A percentile compares a stretch with the other conserved stretches of the same genome.
Evolutionary conservation across 768 basidiomycete species (phyloP).

Genomic region (Galerina sulciceps): DNA sequence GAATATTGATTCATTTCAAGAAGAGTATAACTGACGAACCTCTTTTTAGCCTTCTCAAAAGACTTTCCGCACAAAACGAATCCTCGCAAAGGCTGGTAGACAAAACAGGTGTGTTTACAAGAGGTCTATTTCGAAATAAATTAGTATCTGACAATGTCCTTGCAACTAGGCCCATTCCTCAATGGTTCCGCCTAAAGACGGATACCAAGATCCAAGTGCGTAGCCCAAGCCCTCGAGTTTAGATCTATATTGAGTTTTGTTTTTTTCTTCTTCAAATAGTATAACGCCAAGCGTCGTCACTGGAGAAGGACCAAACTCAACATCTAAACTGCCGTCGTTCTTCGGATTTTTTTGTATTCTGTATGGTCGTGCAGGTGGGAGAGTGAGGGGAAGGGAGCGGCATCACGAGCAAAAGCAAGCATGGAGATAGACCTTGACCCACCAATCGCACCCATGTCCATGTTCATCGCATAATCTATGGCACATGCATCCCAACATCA

Average conservation of each 20-base stretch:
- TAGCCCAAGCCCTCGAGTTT: constrained; percentile 2
- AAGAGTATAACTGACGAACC: neutral
- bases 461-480: constrained; percentile 17
- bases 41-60: constrained; percentile 94
- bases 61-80: constrained; percentile 95
- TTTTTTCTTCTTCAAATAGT: constrained; percentile 44
- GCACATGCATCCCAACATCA: constrained; percentile 19
- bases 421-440: constrained; percentile 15
- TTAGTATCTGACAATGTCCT: constrained; percentile 6
- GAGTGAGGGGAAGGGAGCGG: constrained; percentile 6
- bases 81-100: constrained; percentile 92
- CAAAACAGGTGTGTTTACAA: constrained; percentile 83
- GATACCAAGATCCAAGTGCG: constrained; percentile 92
- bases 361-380: constrained; percentile 13
- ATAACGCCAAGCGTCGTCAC: constrained; percentile 96
- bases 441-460: constrained; percentile 11
- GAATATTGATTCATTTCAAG: constrained; percentile 20
- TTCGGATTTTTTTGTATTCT: constrained; percentile 14
- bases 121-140: neutral
- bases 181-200: constrained; percentile 98
- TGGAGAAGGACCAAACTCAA: constrained; percentile 99
- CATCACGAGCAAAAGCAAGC: constrained; percentile 17
- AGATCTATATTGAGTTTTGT: neutral
- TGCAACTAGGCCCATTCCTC: constrained; percentile 83
- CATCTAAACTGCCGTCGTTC: constrained; percentile 56